Evolutionary conservation across 257 asterid species (phyloP).

Genomic region (Cruciata laevipes): DNA sequence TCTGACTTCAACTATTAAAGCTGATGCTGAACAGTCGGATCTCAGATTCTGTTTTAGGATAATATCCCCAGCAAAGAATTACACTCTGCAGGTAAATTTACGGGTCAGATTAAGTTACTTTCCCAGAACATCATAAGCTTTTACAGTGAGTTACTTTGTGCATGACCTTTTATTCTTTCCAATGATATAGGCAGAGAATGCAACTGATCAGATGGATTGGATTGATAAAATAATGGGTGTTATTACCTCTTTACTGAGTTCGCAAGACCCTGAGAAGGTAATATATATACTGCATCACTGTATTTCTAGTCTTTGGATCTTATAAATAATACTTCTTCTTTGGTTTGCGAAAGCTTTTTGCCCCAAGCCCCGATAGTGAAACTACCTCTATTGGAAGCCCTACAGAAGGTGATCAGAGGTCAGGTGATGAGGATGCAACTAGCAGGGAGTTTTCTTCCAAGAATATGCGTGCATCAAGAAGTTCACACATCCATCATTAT

Average conservation of each 20-base stretch:
- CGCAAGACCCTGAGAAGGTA: slow-evolving; percentile 97
- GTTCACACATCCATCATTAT: slow-evolving; percentile 53
- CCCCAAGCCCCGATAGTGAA: slow-evolving; percentile 57
- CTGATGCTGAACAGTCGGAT: slow-evolving; percentile 98
- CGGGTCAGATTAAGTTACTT: slow-evolving; percentile 1
- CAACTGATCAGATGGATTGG: slow-evolving; percentile 99
- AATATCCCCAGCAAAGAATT: slow-evolving; percentile 96
- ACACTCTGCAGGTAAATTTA: slow-evolving; percentile 76
- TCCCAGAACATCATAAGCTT: background rate
- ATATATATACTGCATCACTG: slow-evolving; percentile 12
- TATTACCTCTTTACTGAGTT: slow-evolving; percentile 90
- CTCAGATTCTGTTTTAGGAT: slow-evolving; percentile 96
- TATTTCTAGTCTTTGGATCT: slow-evolving; percentile 1
- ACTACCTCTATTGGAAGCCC: slow-evolving; percentile 86
- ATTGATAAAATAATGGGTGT: slow-evolving; percentile 98
- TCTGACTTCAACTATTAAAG: slow-evolving; percentile 94
- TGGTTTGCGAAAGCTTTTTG: slow-evolving; percentile 14
- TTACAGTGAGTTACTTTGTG: background rate
- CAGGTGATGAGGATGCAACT: slow-evolving; percentile 64
- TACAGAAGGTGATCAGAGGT: slow-evolving; percentile 73
- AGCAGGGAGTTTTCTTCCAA: slow-evolving; percentile 48
- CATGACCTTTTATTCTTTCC: slow-evolving; percentile 2
- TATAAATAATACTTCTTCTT: background rate
- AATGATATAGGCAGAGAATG: slow-evolving; percentile 89
- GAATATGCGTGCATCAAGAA: slow-evolving; percentile 63